These are phyloP conservation scores for Chaetomium globosum DNA, from an alignment of 2,329 filamentous ascomycete genomes.

Conservation along the genomic window DNA sequence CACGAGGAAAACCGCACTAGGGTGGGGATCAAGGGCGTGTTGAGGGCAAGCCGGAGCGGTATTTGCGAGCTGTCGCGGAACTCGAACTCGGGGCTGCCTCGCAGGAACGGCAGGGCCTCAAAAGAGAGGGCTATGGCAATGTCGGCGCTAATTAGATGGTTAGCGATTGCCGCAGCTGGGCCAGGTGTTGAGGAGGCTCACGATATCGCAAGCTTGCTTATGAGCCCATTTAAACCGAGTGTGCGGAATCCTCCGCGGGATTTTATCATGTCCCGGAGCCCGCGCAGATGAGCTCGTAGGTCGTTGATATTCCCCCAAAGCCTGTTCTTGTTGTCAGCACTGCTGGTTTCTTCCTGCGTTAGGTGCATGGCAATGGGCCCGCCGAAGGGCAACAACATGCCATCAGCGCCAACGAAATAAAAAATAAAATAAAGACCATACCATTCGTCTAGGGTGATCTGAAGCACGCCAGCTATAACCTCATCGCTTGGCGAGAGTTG, in stretches of 20 bases:
- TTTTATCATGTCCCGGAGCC: constrained; percentile 53
- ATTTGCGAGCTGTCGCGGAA: constrained; percentile 46
- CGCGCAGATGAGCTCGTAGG: constrained; percentile 51
- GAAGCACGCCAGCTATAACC: constrained; percentile 52
- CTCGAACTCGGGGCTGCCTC: constrained; percentile 47
- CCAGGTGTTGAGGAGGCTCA: constrained; percentile 39
- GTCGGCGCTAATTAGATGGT: constrained; percentile 46
- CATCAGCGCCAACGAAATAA: background rate
- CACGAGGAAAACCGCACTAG: constrained; percentile 49
- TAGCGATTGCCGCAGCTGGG: background rate
- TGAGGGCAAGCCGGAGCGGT: constrained; percentile 50
- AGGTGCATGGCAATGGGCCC: background rate
- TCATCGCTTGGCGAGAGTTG: constrained; percentile 48
- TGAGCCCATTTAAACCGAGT: constrained; percentile 51
- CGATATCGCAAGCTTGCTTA: constrained; percentile 55
- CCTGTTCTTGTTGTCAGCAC: constrained; percentile 18
- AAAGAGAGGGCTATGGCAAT: constrained; percentile 53
- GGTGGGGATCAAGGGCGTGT: constrained; percentile 51
- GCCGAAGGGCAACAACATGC: background rate
- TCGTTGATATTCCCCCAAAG: constrained; percentile 51
- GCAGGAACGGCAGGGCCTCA: constrained; percentile 49
- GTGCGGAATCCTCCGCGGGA: constrained; percentile 51
- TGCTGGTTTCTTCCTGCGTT: background rate
- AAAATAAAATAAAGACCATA: constrained; percentile 39
- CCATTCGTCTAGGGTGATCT: constrained; percentile 57